phyloP scores from a whole-genome alignment of 2,329 filamentous ascomycete species.

The Ophiostoma sp. region DNA sequence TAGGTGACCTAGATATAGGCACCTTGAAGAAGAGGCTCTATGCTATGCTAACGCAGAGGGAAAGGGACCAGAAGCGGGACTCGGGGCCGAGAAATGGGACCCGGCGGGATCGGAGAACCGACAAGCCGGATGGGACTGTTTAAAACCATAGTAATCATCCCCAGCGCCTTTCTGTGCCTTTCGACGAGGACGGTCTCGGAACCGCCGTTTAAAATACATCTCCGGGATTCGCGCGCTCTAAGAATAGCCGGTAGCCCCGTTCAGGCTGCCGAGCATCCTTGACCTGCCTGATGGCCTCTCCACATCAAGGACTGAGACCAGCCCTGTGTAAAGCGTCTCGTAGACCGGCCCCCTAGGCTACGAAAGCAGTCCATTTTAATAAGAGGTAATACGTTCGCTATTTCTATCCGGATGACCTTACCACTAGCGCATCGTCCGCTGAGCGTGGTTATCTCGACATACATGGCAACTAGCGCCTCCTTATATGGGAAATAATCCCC shows the following conservation, averaged over 20 bases:
- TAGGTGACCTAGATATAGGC: neutral
- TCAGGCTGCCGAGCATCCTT: slow-evolving; percentile 1
- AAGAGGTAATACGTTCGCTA: neutral
- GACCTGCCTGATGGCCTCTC: neutral
- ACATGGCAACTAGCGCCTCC: neutral
- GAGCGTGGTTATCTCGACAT: neutral
- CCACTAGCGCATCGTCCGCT: neutral
- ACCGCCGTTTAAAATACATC: neutral
- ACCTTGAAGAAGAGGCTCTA: neutral
- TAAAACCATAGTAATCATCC: neutral
- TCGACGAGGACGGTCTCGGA: neutral
- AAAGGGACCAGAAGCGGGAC: neutral
- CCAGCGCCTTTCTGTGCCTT: neutral
- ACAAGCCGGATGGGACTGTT: neutral
- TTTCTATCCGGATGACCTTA: neutral
- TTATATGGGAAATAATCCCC: neutral
- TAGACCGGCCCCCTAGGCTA: neutral
- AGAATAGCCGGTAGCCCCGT: slow-evolving; percentile 1
- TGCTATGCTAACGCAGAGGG: neutral
- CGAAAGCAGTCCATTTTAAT: neutral
- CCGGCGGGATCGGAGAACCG: neutral
- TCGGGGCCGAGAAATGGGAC: neutral
- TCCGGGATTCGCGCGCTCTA: neutral
- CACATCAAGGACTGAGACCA: neutral
- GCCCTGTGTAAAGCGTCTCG: neutral